Conservation (phyloP, 352 stramenopile species). For the Aphanomyces cochlioides region DNA sequence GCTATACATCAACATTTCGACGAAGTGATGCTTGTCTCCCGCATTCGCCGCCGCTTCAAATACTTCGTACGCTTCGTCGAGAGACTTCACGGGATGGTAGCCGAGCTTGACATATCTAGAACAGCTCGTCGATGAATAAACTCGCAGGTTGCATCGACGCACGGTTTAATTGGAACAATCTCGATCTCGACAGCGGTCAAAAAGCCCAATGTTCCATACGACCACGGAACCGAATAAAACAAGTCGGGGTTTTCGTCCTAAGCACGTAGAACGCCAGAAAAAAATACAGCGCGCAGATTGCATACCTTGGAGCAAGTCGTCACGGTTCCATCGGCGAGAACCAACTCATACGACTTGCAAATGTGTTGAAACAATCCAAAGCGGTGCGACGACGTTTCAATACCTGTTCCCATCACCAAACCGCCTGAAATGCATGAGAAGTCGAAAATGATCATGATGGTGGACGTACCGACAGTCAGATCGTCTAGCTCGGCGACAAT, state of each 20-base stretch:
- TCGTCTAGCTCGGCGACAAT: constrained; percentile 46
- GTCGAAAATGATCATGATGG: background rate
- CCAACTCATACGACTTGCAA: constrained; percentile 38
- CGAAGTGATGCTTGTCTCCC: constrained; percentile 29
- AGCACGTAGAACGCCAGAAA: background rate
- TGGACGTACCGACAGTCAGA: constrained; percentile 37
- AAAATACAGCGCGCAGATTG: background rate
- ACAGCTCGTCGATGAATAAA: background rate
- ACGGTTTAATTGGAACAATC: constrained; percentile 35
- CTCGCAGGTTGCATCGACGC: background rate
- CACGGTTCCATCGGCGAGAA: constrained; percentile 35
- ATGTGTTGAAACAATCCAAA: constrained; percentile 46
- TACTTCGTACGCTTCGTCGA: constrained; percentile 23
- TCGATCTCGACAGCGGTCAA: constrained; percentile 36
- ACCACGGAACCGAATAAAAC: constrained; percentile 39
- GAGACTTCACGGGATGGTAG: constrained; percentile 34
- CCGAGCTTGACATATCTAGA: constrained; percentile 35
- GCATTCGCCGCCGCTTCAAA: constrained; percentile 30
- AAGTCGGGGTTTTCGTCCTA: constrained; percentile 40
- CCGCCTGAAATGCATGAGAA: constrained; percentile 24
- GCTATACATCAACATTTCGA: constrained; percentile 36
- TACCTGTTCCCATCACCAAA: constrained; percentile 40
- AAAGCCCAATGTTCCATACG: constrained; percentile 40
- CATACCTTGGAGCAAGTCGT: constrained; percentile 34
- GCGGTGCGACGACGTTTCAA: constrained; percentile 42